Evolutionary conservation across 495 filamentous ascomycete genomes (phyloP).

Genomic region (Tuber melanosporum): DNA sequence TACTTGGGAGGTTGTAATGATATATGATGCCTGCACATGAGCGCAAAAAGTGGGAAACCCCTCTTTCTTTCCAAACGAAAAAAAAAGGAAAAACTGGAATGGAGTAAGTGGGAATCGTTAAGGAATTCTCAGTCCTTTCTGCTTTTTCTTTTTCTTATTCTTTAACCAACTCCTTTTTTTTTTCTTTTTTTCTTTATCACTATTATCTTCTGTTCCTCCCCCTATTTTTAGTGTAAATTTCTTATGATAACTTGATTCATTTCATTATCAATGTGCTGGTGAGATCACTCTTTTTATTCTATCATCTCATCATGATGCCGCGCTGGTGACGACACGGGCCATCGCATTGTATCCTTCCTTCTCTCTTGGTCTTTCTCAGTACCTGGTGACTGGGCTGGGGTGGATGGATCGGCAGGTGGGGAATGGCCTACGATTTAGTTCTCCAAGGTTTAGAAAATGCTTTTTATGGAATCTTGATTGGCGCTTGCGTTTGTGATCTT

Average conservation of each 20-base stretch:
- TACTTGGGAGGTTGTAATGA: conserved; percentile 3
- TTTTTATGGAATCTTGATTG: neutral
- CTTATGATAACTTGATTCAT: conserved; percentile 1
- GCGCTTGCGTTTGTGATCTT: neutral
- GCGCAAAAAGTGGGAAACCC: neutral
- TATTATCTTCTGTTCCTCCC: neutral
- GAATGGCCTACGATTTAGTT: neutral
- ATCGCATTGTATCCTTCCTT: neutral
- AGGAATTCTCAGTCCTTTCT: neutral
- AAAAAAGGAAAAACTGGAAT: neutral
- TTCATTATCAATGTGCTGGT: neutral
- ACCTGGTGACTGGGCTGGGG: neutral
- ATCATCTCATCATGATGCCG: neutral
- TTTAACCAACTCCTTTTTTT: neutral
- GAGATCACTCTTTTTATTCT: neutral
- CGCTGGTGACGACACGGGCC: neutral
- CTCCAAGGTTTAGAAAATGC: neutral
- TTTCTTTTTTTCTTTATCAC: neutral
- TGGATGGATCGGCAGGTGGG: neutral
- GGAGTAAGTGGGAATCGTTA: neutral
- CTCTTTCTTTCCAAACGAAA: neutral
- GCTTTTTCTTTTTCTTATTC: neutral
- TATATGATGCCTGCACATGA: neutral
- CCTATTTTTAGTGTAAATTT: neutral
- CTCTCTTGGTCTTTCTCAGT: neutral